Conservation (phyloP, 2,329 filamentous ascomycete genomes). For the Arthrobotrys sinensis region DNA sequence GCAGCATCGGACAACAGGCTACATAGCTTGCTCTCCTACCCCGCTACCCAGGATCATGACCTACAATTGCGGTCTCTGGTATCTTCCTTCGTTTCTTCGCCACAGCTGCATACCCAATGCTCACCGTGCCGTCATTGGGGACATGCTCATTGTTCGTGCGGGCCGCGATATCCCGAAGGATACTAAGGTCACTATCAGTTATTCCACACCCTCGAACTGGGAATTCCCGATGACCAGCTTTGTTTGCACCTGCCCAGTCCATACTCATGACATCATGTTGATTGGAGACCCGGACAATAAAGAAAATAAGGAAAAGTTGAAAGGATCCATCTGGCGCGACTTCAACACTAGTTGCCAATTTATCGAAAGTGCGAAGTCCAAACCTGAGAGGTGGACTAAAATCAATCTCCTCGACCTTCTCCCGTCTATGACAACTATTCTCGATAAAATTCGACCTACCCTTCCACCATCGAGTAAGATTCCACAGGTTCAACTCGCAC, state of each 20-base stretch:
- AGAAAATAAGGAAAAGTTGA: slow-evolving; percentile 4
- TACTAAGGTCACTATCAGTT: slow-evolving; percentile 42
- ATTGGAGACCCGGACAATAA: not conserved
- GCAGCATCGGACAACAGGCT: slow-evolving; percentile 16
- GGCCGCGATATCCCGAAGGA: slow-evolving; percentile 48
- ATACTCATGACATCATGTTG: slow-evolving; percentile 28
- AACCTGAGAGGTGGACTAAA: slow-evolving; percentile 40
- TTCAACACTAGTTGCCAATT: slow-evolving; percentile 32
- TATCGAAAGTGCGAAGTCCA: slow-evolving; percentile 25
- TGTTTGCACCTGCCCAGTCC: slow-evolving; percentile 43
- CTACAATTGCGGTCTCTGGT: slow-evolving; percentile 51
- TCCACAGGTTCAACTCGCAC: slow-evolving; percentile 46
- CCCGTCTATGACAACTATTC: slow-evolving; percentile 11
- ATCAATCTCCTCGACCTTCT: slow-evolving; percentile 30
- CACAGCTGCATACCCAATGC: slow-evolving; percentile 54
- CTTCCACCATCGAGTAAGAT: slow-evolving; percentile 24
- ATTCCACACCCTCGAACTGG: slow-evolving; percentile 44
- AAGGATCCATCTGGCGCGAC: slow-evolving; percentile 19
- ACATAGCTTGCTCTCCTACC: not conserved
- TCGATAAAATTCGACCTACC: slow-evolving; percentile 14
- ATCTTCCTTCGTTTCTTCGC: slow-evolving; percentile 51
- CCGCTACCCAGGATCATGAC: not conserved
- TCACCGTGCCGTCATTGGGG: slow-evolving; percentile 47
- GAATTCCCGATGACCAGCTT: slow-evolving; percentile 42
- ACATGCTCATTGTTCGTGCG: slow-evolving; percentile 52